Evolutionary conservation across 148 eudicot genomes (phyloP), one percentile per base, ranked within the genome.

Genomic region (Chenopodium album): DNA sequence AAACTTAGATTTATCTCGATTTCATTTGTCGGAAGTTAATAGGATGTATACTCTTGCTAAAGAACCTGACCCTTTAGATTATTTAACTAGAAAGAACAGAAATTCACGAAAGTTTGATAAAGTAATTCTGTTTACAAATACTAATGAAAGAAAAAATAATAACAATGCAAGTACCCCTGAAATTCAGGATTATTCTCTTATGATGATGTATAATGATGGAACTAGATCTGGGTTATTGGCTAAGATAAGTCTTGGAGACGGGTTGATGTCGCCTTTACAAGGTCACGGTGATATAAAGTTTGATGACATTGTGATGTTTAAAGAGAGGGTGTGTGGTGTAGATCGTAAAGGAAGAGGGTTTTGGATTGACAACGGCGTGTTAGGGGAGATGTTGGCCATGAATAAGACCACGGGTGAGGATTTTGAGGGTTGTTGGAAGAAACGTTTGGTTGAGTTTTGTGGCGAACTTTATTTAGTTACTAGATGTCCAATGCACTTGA

Each of bases 111-210:
- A 3, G 47, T 29, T 71, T 71, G 34, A 3, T 14, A 71, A 71
- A 6, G 74, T 71, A 46, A 32, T 71, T 37, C 1, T 71, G 17
- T 14, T 23, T 9, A 32, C 10, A 32, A 23, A 1, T 28, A 2
- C 2, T 23, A 19, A 6, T 59, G 19, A 59, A 17, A 14, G 63
- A 17, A 20, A 13, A 20, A 4, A 20, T 59, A 52, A 52, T 52
- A 10, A 14, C 13, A 52, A 13, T 7, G 12, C 14, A 13, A 50
- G 0, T 50, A 13, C 54, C 63, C 63, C 63, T 23, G 19, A 8
- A 19, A 76, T 73, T 73, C 19, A 48, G 48, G 76, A 73, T 50
- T 73, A 59, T 73, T 9, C 16, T 47, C 76, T 47, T 73, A 46
- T 73, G 29, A 2, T 72, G 75, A 28, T 73, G 54, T 12, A 8